Base-by-base conservation (phyloP, 2,329 filamentous ascomycete species). In the Amylocarpus encephaloides region DNA sequence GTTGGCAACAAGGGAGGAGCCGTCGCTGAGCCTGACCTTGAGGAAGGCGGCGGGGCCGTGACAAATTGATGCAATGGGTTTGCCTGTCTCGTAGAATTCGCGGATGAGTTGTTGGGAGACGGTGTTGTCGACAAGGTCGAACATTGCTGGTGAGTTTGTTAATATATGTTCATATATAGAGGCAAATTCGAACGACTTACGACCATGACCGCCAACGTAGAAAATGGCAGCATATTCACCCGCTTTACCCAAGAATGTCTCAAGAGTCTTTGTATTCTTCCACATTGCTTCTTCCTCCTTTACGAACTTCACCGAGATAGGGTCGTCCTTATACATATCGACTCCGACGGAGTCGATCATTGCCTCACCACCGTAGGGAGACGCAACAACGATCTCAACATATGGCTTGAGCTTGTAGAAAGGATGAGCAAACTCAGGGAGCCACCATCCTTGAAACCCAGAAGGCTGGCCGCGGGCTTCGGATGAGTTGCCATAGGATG, bases 61-160 rank as follows among this genome's bases (percentile, higher is more conserved):
- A 71, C 84, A 87, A 41, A 88, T 82, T 3, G 83, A 80, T 0
- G 79, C 71, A 12, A 87, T 75, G 48, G 80, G 71, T 72, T 86
- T 86, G 55, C 75, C 77, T 2, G 74, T 72, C 35, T 71, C 68
- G 60, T 74, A 77, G 64, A 88, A 86, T 64, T 85, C 80, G 53
- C 72, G 68, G 60, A 83, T 79, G 33, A 88, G 68, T 54, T 74
- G 69, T 57, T 80, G 76, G 22, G 77, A 82, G n/a, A 72, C 70
- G 16, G 68, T 55, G 62, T 84, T 77, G 50, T 70, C 69, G 48
- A 75, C 75, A 15, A 87, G 58, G 44, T 64, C 62, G 15, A 51
- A 64, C 61, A 64, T 64, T 30, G 62, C 60, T 63, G n/a, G 46
- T 7, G 6, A 16, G 15, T 5, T 2, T 18, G 2, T 11, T 5